These are phyloP conservation scores for Kitagawia praeruptora DNA, from an alignment of 129 eudicot genomes.

Conservation along the genomic window DNA sequence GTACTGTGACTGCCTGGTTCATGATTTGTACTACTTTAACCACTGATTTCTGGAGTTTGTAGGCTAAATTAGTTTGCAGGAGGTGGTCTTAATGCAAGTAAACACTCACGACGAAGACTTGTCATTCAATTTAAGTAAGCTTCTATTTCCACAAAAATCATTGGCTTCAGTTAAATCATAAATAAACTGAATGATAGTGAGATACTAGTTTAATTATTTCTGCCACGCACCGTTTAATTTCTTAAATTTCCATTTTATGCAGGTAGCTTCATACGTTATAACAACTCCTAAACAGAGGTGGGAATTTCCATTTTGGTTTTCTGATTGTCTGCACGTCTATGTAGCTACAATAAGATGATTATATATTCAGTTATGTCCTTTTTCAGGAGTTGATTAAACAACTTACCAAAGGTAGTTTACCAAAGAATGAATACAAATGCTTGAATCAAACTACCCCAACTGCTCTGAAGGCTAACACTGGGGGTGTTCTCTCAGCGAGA, in stretches of 20 bases:
- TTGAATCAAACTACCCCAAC: too few species aligned
- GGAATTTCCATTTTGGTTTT: too few species aligned
- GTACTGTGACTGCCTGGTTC: too few species aligned
- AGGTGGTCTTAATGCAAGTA: conserved; percentile 71
- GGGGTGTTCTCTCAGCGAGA: too few species aligned
- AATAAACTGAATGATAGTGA: background rate
- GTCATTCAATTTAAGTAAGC: conserved; percentile 47
- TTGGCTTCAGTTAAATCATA: background rate
- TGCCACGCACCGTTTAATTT: background rate
- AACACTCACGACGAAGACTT: background rate
- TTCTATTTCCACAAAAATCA: conserved; percentile 6
- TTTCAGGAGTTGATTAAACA: too few species aligned
- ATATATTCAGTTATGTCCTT: too few species aligned
- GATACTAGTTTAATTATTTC: background rate
- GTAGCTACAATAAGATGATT: too few species aligned
- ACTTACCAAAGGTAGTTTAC: too few species aligned
- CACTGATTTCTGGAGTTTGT: background rate
- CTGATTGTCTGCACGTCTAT: too few species aligned
- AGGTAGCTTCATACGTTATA: conserved; percentile 65
- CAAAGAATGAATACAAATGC: too few species aligned
- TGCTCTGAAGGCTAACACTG: too few species aligned
- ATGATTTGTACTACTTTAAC: too few species aligned
- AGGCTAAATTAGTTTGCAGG: conserved; percentile 26
- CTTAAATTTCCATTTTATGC: conserved; percentile 13
- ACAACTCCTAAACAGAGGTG: conserved; percentile 57